A percentile compares a stretch with the other conserved stretches of the same genome.
phyloP scores from a whole-genome alignment of 805 yeast species.

The Isabelozyma pseudorhagii region DNA sequence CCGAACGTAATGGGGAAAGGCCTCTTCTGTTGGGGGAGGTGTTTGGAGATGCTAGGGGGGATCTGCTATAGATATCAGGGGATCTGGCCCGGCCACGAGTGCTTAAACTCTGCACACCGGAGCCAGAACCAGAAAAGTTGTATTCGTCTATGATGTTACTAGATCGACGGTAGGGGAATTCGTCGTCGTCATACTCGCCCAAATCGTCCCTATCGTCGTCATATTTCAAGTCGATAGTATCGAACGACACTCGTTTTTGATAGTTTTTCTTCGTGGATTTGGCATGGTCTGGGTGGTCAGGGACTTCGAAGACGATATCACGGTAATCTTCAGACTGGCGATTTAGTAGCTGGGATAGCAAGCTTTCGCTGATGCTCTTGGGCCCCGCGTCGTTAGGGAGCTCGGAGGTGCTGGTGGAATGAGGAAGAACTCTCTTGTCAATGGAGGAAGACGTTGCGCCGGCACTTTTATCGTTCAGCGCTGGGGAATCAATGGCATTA shows the following conservation, averaged over 20 bases:
- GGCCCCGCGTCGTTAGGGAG: no score
- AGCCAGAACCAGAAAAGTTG: not conserved
- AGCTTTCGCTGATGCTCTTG: not conserved
- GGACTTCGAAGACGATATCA: slow-evolving; percentile 12
- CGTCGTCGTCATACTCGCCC: slow-evolving; percentile 13
- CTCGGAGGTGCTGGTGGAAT: no score
- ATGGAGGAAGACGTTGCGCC: no score
- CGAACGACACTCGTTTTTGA: slow-evolving; percentile 47
- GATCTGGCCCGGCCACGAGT: slow-evolving; percentile 10
- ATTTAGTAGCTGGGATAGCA: not conserved
- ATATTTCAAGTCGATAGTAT: slow-evolving; percentile 44
- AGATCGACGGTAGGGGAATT: not conserved
- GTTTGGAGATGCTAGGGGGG: slow-evolving; percentile 6
- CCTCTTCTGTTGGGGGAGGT: slow-evolving; percentile 7
- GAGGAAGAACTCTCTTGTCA: no score
- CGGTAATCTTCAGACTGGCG: slow-evolving; percentile 21
- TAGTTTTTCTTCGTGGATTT: slow-evolving; percentile 10
- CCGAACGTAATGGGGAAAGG: slow-evolving; percentile 4
- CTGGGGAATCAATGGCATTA: no score
- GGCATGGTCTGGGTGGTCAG: slow-evolving; percentile 6
- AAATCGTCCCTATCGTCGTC: slow-evolving; percentile 19
- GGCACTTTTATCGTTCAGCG: no score
- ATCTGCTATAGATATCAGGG: slow-evolving; percentile 6
- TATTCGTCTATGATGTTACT: slow-evolving; percentile 1
- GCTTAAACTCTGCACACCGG: not conserved